A percentile compares a stretch with the other conserved stretches of the same genome.
Evolutionary conservation across 2,329 filamentous ascomycete species (phyloP).

Genomic region (Dryadomyces quercivorus): DNA sequence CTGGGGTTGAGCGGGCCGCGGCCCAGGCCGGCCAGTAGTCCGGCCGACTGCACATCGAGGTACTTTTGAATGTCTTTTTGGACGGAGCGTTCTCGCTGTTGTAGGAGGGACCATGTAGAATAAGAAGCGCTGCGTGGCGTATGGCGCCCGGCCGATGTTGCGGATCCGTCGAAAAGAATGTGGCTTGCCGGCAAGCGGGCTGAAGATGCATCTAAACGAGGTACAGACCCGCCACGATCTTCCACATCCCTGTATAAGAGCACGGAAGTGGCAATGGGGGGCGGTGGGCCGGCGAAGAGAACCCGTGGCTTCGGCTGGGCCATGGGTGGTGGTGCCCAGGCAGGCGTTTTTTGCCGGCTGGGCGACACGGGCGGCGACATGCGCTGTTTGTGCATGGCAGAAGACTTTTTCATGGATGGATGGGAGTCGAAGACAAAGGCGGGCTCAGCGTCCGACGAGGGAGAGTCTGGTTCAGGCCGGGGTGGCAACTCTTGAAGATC

Average conservation of each 20-base stretch:
- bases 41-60: slow-evolving; percentile 35
- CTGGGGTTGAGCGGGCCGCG: slow-evolving; percentile 11
- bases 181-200: slow-evolving; percentile 14
- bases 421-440: background rate
- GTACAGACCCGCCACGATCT: slow-evolving; percentile 9
- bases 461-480: slow-evolving; percentile 15
- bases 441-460: slow-evolving; percentile 9
- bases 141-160: background rate
- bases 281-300: slow-evolving; percentile 37
- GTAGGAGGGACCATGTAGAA: slow-evolving; percentile 33
- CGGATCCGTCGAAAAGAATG: slow-evolving; percentile 23
- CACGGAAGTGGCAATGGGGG: slow-evolving; percentile 34
- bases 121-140: slow-evolving; percentile 16
- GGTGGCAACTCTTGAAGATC: slow-evolving; percentile 21
- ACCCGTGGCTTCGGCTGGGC: slow-evolving; percentile 16
- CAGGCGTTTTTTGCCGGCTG: background rate
- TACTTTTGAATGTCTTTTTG: slow-evolving; percentile 34
- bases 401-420: background rate
- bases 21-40: slow-evolving; percentile 26
- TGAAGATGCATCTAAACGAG: slow-evolving; percentile 11
- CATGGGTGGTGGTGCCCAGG: background rate
- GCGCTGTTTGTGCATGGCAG: slow-evolving; percentile 1
- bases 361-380: slow-evolving; percentile 4
- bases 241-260: slow-evolving; percentile 23
- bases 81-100: slow-evolving; percentile 31